These are phyloP conservation scores for Raffaelea ambrosiae DNA, from an alignment of 2,329 filamentous ascomycete genomes.

Conservation along the genomic window DNA sequence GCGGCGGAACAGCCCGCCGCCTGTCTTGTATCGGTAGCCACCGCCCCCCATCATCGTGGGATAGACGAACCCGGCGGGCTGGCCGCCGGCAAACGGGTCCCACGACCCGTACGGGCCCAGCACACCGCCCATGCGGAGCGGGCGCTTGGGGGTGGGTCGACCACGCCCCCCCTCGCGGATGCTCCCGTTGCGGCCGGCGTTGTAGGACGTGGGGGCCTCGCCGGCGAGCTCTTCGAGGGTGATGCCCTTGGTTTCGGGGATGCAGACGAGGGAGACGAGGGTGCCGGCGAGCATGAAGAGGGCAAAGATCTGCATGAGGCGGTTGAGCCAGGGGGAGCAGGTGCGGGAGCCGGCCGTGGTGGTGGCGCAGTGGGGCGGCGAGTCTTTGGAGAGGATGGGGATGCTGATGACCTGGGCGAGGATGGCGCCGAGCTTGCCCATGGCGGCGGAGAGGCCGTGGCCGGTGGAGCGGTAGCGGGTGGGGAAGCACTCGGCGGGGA, in stretches of 20 bases:
- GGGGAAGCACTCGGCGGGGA: constrained; percentile 57
- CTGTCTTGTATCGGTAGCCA: constrained; percentile 16
- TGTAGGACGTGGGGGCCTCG: constrained; percentile 53
- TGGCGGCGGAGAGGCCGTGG: constrained; percentile 58
- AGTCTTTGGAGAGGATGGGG: constrained; percentile 50
- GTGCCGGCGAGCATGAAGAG: constrained; percentile 71
- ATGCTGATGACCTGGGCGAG: constrained; percentile 58
- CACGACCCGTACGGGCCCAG: constrained; percentile 17
- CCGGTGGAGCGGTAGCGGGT: constrained; percentile 54
- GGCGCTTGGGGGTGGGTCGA: constrained; percentile 21
- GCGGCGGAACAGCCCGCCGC: constrained; percentile 16
- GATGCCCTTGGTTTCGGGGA: constrained; percentile 67
- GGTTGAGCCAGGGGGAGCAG: constrained; percentile 56
- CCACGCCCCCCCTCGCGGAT: constrained; percentile 20
- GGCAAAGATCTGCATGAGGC: constrained; percentile 69
- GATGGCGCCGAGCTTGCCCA: constrained; percentile 61
- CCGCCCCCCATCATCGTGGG: constrained; percentile 21
- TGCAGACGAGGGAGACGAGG: constrained; percentile 54
- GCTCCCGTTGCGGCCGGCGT: constrained; percentile 42
- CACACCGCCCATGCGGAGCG: constrained; percentile 10
- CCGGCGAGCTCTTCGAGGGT: constrained; percentile 65
- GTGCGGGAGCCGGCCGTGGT: constrained; percentile 11
- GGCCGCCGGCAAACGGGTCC: constrained; percentile 42
- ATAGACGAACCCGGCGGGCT: constrained; percentile 42
- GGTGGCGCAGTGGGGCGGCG: constrained; percentile 38